Conservation (phyloP, 805 yeast genomes). For the Clavispora carvajalis region DNA sequence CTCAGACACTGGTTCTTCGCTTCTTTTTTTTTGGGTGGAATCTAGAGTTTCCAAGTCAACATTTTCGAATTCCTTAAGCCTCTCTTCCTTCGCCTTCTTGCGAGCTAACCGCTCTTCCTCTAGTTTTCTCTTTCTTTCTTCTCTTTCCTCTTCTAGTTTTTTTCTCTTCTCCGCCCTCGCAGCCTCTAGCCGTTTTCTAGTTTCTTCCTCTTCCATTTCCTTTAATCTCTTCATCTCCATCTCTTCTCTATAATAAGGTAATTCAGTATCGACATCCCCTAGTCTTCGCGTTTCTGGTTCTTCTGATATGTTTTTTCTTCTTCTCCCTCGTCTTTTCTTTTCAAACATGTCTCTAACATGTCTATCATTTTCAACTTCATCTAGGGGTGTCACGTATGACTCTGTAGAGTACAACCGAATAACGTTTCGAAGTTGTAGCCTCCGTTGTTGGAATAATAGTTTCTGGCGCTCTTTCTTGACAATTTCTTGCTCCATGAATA, state of each 20-base stretch:
- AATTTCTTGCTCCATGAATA: constrained; percentile 79
- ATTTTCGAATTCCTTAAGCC: constrained; percentile 4
- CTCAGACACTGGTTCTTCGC: not conserved
- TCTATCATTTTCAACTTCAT: constrained; percentile 51
- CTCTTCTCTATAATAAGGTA: constrained; percentile 24
- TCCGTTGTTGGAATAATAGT: constrained; percentile 61
- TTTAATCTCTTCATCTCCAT: constrained; percentile 19
- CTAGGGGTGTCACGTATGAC: constrained; percentile 54
- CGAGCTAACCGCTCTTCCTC: constrained; percentile 5
- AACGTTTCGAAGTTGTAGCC: constrained; percentile 56
- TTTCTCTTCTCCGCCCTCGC: constrained; percentile 9
- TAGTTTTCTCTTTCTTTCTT: constrained; percentile 4
- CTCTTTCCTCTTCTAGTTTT: constrained; percentile 7
- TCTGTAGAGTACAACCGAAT: constrained; percentile 47
- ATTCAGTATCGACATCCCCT: constrained; percentile 24
- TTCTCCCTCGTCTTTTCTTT: constrained; percentile 39
- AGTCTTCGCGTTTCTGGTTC: constrained; percentile 24
- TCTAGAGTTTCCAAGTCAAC: not conserved
- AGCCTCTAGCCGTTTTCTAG: not conserved
- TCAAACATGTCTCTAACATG: constrained; percentile 31
- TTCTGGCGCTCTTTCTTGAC: constrained; percentile 74
- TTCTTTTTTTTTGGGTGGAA: not conserved
- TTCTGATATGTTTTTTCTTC: constrained; percentile 34
- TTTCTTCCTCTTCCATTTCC: constrained; percentile 14
- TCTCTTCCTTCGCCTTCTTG: constrained; percentile 2